Percentiles rank a stretch among this genome's conserved stretches.
These are phyloP conservation scores for Pyropia haitanensis DNA, from an alignment of 23 red algal genomes.

Conservation along the genomic window DNA sequence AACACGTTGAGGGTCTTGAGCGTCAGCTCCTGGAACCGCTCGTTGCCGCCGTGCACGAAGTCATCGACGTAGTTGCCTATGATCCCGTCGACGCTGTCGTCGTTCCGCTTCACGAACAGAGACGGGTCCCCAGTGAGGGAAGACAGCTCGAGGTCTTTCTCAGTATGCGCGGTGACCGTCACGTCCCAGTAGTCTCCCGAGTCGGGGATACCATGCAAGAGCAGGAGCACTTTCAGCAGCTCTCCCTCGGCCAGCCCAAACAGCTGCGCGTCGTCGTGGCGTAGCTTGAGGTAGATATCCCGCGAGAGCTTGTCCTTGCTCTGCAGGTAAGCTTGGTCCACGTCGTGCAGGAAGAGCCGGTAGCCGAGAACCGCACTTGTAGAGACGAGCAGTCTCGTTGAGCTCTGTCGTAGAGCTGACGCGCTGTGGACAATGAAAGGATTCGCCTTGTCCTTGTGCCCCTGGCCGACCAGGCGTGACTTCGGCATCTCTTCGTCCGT, in stretches of 20 bases:
- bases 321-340: neutral
- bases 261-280: neutral
- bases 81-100: neutral
- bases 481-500: conserved; percentile 20
- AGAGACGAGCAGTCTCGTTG: neutral
- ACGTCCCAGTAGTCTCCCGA: neutral
- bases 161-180: conserved; percentile 3
- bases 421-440: conserved; percentile 6
- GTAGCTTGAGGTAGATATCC: neutral
- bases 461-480: conserved; percentile 18
- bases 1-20: neutral
- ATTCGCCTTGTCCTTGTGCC: conserved; percentile 6
- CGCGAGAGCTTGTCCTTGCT: neutral
- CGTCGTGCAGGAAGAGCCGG: neutral
- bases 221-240: conserved; percentile 1
- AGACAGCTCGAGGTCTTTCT: conserved; percentile 6
- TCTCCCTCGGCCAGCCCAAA: neutral
- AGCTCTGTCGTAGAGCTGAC: conserved; percentile 2
- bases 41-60: neutral
- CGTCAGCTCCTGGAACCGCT: neutral
- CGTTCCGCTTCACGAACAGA: conserved; percentile 3
- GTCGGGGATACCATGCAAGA: neutral
- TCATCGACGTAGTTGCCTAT: conserved; percentile 11
- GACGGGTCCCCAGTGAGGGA: conserved; percentile 5
- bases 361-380: conserved; percentile 3